Percentiles rank a stretch among this genome's conserved stretches.
These are phyloP conservation scores for Inga leiocalycina DNA, from an alignment of 306 rosid species.

Conservation along the genomic window DNA sequence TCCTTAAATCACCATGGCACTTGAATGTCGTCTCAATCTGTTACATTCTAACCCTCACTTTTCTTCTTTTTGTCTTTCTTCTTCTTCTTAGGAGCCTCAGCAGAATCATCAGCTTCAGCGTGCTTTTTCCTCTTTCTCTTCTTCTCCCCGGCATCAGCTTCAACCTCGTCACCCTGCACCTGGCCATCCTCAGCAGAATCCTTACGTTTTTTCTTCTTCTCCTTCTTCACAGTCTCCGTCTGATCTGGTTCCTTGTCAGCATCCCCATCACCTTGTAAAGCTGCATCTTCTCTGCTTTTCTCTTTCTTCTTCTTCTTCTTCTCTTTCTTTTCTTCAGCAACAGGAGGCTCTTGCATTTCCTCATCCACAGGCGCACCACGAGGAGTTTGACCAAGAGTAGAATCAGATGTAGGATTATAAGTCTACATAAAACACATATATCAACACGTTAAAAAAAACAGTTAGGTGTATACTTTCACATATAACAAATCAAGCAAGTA, in stretches of 20 bases:
- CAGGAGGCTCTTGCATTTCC: conserved; percentile 44
- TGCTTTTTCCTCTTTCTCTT: conserved; percentile 60
- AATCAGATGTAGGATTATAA: conserved; percentile 84
- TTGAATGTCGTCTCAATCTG: not conserved
- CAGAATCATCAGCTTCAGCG: conserved; percentile 48
- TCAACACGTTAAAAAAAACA: not conserved
- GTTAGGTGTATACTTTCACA: not conserved
- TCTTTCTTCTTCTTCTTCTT: conserved; percentile 53
- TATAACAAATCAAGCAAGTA: conserved; percentile 11
- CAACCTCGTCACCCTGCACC: conserved; percentile 22
- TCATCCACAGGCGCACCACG: conserved; percentile 38
- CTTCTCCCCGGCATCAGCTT: conserved; percentile 43
- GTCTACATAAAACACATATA: conserved; percentile 52
- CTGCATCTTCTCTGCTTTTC: conserved; percentile 36
- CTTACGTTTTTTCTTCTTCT: conserved; percentile 49
- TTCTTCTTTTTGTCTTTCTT: conserved; percentile 62
- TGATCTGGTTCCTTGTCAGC: conserved; percentile 32
- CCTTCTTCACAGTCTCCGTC: conserved; percentile 42
- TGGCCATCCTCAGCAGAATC: conserved; percentile 45
- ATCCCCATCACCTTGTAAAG: conserved; percentile 29
- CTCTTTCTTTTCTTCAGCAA: conserved; percentile 51
- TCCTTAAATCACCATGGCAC: not conserved
- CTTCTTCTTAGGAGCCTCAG: conserved; percentile 51
- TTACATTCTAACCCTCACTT: conserved; percentile 33
- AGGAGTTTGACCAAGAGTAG: conserved; percentile 50